These are phyloP conservation scores for Plectranthus barbatus DNA, from an alignment of 257 asterid genomes.

Conservation along the genomic window DNA sequence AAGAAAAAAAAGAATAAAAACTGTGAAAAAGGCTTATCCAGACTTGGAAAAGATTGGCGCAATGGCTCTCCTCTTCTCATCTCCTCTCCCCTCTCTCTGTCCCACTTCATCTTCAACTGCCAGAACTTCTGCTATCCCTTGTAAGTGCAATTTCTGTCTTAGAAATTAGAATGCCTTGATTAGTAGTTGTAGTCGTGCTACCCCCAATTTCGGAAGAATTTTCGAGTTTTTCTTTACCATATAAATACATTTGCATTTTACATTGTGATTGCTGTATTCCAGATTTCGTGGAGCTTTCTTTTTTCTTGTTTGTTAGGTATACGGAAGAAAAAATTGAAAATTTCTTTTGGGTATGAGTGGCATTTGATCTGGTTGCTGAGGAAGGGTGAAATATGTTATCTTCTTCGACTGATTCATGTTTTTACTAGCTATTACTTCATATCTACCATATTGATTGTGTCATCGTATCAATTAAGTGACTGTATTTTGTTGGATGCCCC, in stretches of 20 bases:
- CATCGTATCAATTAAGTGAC: background rate
- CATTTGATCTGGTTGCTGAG: conserved; percentile 2
- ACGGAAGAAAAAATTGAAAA: background rate
- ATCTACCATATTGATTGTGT: background rate
- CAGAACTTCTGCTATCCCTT: conserved; percentile 9
- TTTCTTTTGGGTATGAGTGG: background rate
- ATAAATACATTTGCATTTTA: background rate
- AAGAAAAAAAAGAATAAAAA: conserved; percentile 6
- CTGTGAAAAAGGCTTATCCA: conserved; percentile 30
- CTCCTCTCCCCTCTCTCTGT: conserved; percentile 19
- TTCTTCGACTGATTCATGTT: background rate
- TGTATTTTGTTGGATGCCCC: background rate
- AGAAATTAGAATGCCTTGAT: background rate
- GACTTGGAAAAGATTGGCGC: conserved; percentile 7
- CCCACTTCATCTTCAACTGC: conserved; percentile 18
- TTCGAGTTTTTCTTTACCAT: background rate
- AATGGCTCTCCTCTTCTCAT: conserved; percentile 36
- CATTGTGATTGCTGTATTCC: background rate
- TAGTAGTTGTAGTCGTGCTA: background rate
- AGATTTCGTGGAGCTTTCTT: background rate
- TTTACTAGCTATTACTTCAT: background rate
- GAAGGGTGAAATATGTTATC: background rate
- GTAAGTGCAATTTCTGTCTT: conserved; percentile 13
- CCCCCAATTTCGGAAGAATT: conserved; percentile 5
- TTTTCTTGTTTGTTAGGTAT: background rate